A percentile compares a stretch with the other conserved stretches of the same genome.
phyloP scores from a whole-genome alignment of 495 filamentous ascomycete species.

The Penicillium argentinense region DNA sequence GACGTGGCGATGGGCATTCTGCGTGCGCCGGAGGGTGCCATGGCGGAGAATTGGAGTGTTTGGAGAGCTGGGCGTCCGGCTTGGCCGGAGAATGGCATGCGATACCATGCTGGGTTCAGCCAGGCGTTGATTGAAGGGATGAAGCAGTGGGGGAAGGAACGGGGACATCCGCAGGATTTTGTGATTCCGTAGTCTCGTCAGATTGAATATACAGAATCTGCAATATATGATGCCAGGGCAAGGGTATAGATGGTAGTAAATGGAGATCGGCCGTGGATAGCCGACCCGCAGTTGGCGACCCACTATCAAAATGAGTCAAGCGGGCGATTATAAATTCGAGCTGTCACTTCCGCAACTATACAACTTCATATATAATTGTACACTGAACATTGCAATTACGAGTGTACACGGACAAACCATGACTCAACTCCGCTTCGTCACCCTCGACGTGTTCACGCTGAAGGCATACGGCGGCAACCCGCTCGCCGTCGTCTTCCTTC shows the following conservation, averaged over 20 bases:
- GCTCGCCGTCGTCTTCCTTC: constrained; percentile 43
- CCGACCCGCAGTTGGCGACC: constrained; percentile 3
- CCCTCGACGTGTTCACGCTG: constrained; percentile 47
- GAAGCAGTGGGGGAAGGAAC: constrained; percentile 23
- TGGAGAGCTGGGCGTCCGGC: constrained; percentile 31
- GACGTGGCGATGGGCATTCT: constrained; percentile 54
- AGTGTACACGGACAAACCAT: no score
- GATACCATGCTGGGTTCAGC: constrained; percentile 31
- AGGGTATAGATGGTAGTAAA: neutral
- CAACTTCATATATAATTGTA: neutral
- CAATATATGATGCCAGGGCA: no score
- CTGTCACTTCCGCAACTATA: no score
- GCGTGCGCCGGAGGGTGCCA: constrained; percentile 45
- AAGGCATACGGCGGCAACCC: constrained; percentile 40
- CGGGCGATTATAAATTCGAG: neutral
- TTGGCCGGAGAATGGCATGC: constrained; percentile 29
- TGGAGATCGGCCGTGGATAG: constrained; percentile 1
- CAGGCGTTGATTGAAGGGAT: constrained; percentile 30
- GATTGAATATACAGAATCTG: neutral
- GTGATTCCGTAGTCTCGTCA: constrained; percentile 6
- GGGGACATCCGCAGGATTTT: constrained; percentile 19
- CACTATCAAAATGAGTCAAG: constrained; percentile 7
- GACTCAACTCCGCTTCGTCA: constrained; percentile 34
- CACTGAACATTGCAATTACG: no score
- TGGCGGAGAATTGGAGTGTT: constrained; percentile 45